phyloP scores from a whole-genome alignment of 192 early-diverging fungal genomes.

The Glomus cerebriforme region DNA sequence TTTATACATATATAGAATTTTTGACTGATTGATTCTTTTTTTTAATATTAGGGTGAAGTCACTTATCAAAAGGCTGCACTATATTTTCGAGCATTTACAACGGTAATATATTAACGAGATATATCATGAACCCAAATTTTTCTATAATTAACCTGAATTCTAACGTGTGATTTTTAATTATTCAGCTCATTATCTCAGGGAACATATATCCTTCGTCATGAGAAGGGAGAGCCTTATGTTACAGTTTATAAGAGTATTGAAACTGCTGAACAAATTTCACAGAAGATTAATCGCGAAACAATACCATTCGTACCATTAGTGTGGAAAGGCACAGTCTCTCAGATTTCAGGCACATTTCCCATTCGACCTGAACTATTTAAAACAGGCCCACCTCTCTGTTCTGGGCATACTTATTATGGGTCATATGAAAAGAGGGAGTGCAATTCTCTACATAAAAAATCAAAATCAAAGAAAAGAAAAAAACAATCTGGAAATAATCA shows the following conservation, averaged over 20 bases:
- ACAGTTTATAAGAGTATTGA: slow-evolving; percentile 19
- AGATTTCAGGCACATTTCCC: slow-evolving; percentile 42
- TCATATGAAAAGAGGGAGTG: too few species aligned
- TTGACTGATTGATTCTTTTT: neutral
- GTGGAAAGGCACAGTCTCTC: slow-evolving; percentile 38
- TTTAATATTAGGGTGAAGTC: slow-evolving; percentile 21
- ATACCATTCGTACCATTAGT: slow-evolving; percentile 32
- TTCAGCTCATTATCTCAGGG: slow-evolving; percentile 16
- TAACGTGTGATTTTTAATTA: neutral
- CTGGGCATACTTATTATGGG: too few species aligned
- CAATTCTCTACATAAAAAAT: too few species aligned
- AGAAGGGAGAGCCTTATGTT: slow-evolving; percentile 18
- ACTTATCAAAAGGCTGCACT: slow-evolving; percentile 36
- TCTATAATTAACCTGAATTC: neutral
- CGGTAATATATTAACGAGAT: neutral
- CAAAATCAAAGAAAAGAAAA: neutral
- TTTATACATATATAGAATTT: neutral
- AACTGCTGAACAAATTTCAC: neutral
- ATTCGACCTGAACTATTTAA: neutral
- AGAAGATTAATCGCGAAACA: slow-evolving; percentile 27
- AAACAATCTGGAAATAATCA: neutral
- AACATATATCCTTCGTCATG: slow-evolving; percentile 34
- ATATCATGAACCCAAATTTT: neutral
- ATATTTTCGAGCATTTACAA: slow-evolving; percentile 36
- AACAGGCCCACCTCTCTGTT: too few species aligned